Percentiles rank a stretch among this genome's conserved stretches.
Conservation (phyloP, 1,139 yeast genomes). For the Eremothecium cymbalariae region DNA sequence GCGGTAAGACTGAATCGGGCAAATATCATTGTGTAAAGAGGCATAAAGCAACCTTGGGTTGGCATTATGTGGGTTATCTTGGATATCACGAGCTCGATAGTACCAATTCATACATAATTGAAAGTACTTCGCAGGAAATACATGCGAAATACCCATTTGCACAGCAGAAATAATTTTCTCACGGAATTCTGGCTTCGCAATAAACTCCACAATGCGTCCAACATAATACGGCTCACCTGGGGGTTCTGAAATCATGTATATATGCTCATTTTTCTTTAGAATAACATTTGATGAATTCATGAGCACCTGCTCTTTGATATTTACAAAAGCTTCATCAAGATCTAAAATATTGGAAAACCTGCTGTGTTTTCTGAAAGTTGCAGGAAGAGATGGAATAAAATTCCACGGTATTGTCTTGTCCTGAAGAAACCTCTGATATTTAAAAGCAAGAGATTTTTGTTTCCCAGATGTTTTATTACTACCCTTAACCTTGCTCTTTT, state of each 20-base stretch:
- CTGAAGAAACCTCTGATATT: slow-evolving; percentile 20
- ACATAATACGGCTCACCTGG: slow-evolving; percentile 93
- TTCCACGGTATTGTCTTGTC: slow-evolving; percentile 26
- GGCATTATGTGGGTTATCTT: slow-evolving; percentile 31
- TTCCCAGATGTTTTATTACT: slow-evolving; percentile 1
- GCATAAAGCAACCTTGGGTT: slow-evolving; percentile 76
- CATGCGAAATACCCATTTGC: slow-evolving; percentile 13
- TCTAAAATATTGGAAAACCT: slow-evolving; percentile 34
- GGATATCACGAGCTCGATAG: slow-evolving; percentile 79
- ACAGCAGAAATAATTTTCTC: slow-evolving; percentile 12
- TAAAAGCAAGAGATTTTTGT: slow-evolving; percentile 10
- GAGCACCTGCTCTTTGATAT: slow-evolving; percentile 19
- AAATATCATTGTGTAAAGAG: slow-evolving; percentile 78
- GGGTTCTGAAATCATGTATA: slow-evolving; percentile 85
- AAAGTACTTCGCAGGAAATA: slow-evolving; percentile 41
- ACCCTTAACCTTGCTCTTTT: slow-evolving; percentile 9
- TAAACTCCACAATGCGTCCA: slow-evolving; percentile 77
- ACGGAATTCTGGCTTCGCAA: slow-evolving; percentile 26
- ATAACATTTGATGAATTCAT: slow-evolving; percentile 30
- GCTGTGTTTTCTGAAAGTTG: slow-evolving; percentile 23
- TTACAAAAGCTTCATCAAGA: slow-evolving; percentile 36
- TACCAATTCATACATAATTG: slow-evolving; percentile 81
- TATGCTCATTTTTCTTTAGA: slow-evolving; percentile 46
- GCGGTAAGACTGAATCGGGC: slow-evolving; percentile 69
- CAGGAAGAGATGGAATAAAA: slow-evolving; percentile 28